phyloP scores from a whole-genome alignment of 2,329 filamentous ascomycete species.

The Phoma sp. region DNA sequence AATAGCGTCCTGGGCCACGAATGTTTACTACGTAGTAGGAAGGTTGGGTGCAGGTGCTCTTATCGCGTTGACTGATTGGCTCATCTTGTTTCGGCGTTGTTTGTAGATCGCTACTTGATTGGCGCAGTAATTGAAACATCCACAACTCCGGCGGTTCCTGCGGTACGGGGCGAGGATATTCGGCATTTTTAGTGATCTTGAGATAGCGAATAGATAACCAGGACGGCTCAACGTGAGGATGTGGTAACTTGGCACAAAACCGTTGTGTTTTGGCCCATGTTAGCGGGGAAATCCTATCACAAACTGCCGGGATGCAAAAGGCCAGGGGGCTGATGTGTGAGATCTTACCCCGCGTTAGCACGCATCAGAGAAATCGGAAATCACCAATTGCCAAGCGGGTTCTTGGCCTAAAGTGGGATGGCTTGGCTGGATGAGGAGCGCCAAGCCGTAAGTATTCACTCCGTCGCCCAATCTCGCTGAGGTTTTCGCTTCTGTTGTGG shows the following conservation, averaged over 20 bases:
- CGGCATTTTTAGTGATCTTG: constrained; percentile 15
- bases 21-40: constrained; percentile 18
- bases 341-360: constrained; percentile 16
- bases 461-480: constrained; percentile 2
- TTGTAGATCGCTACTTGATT: constrained; percentile 36
- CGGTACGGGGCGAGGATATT: constrained; percentile 28
- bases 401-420: constrained; percentile 2
- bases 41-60: constrained; percentile 32
- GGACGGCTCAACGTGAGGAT: constrained; percentile 29
- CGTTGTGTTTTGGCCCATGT: background rate
- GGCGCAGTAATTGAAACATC: constrained; percentile 29
- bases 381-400: constrained; percentile 4
- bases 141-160: constrained; percentile 22
- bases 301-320: background rate
- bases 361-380: constrained; percentile 1
- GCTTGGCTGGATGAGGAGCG: constrained; percentile 11
- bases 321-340: constrained; percentile 2
- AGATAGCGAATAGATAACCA: constrained; percentile 31
- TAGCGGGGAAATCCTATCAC: constrained; percentile 9
- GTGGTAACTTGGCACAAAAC: background rate
- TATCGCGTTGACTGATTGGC: constrained; percentile 41
- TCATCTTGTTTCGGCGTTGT: constrained; percentile 15
- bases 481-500: background rate
- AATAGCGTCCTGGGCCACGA: constrained; percentile 14
- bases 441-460: constrained; percentile 11